Base-by-base conservation (phyloP, 2,329 filamentous ascomycete genomes). In the Cytospora chrysosperma region DNA sequence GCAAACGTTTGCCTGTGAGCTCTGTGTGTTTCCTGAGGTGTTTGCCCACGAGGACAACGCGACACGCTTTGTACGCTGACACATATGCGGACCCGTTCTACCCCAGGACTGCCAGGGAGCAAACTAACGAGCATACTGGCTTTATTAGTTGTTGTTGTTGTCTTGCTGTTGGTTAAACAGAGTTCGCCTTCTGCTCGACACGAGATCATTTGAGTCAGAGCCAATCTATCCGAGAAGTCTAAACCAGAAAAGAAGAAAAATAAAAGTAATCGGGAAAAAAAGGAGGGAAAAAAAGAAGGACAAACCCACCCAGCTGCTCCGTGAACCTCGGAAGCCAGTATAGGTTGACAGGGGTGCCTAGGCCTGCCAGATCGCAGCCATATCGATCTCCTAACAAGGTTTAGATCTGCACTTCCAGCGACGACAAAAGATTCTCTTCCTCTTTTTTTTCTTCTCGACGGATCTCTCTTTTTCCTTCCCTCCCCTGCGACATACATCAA, bases 371-470 rank as follows among this genome's bases (percentile, higher is more conserved):
- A 17, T 55, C 43, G 56, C 47, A 59, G 37, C 61, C 52, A 63
- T 63, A 37, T 32, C 30, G 21, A 59, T 24, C 61, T 55, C 56
- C 56, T 59, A 63, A 59, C 49, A 59, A 34, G 61, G 61, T 34
- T 56, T 37, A 27, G 61, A 63, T 62, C 61, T 30, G 61, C 61
- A 55, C 50, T 59, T 27, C 34, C 61, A 30, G 13, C 37, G 37
- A 63, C 61, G 61, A 59, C 61, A 43, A 21, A 43, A 63, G 50
- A 59, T 43, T 19, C 32, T 56, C 30, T 15, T 43, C 53, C 49
- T 52, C 28, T 49, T 21, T 54, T 34, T 13, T 27, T 24, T 53
- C 32, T 50, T 49, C 43, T 30, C 10, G n/a, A n/a, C 49, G 28
- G n/a, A 32, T 59, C 52, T 17, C 30, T 56, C 28, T 19, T 32